These are phyloP conservation scores for Pyronema domesticum DNA, from an alignment of 495 filamentous ascomycete species.

Conservation along the genomic window DNA sequence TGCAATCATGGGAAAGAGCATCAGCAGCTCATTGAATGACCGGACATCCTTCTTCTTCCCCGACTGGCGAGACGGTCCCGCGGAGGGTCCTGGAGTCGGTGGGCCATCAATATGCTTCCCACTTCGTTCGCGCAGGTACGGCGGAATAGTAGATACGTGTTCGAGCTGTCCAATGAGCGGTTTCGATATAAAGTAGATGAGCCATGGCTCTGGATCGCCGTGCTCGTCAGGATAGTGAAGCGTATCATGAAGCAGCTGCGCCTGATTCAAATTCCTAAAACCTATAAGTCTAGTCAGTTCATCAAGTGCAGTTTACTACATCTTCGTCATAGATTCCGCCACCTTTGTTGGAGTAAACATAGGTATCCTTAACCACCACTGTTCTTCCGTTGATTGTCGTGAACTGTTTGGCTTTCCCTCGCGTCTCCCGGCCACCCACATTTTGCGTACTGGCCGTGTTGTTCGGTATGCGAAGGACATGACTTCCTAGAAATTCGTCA, in stretches of 20 bases:
- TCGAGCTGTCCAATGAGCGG: slow-evolving; percentile 79
- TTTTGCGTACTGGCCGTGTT: slow-evolving; percentile 36
- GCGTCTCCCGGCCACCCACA: slow-evolving; percentile 54
- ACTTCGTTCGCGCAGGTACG: slow-evolving; percentile 14
- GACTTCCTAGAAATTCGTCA: slow-evolving; percentile 91
- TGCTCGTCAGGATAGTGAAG: slow-evolving; percentile 73
- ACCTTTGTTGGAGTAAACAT: slow-evolving; percentile 95
- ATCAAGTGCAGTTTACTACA: slow-evolving; percentile 2
- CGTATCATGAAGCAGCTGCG: slow-evolving; percentile 67
- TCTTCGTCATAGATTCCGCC: slow-evolving; percentile 6
- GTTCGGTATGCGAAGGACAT: slow-evolving; percentile 73
- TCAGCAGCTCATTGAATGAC: slow-evolving; percentile 76
- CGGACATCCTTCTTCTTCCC: slow-evolving; percentile 75
- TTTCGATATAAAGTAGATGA: slow-evolving; percentile 89
- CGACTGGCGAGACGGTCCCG: slow-evolving; percentile 5
- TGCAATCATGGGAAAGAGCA: slow-evolving; percentile 89
- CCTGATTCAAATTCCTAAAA: slow-evolving; percentile 79
- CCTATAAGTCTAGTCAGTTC: slow-evolving; percentile 35
- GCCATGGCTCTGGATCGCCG: slow-evolving; percentile 66
- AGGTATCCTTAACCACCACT: slow-evolving; percentile 84
- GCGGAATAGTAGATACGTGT: slow-evolving; percentile 30
- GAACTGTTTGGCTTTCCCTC: slow-evolving; percentile 85
- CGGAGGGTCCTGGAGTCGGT: slow-evolving; percentile 1
- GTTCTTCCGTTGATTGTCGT: slow-evolving; percentile 84
- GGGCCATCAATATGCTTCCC: slow-evolving; percentile 1